Evolutionary conservation across 2,329 filamentous ascomycete genomes (phyloP).

Genomic region (Aureobasidium vineae): DNA sequence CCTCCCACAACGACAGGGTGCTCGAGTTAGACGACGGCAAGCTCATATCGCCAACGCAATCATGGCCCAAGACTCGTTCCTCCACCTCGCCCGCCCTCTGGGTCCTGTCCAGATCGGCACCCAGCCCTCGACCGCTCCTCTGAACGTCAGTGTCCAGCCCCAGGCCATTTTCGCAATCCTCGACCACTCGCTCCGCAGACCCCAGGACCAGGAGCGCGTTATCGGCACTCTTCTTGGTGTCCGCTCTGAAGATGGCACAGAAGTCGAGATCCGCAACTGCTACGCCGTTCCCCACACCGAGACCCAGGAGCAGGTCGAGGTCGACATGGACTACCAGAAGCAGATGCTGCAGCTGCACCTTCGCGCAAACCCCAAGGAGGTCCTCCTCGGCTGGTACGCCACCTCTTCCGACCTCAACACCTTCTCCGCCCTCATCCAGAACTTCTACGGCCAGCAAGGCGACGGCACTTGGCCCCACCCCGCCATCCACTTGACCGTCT

Average conservation of each 20-base stretch:
- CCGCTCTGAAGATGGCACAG: slow-evolving; percentile 92
- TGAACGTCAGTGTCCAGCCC: slow-evolving; percentile 92
- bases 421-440: slow-evolving; percentile 97
- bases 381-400: slow-evolving; percentile 97
- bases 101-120: slow-evolving; percentile 76
- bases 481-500: slow-evolving; percentile 95
- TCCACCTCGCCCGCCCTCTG: slow-evolving; percentile 90
- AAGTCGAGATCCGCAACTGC: slow-evolving; percentile 92
- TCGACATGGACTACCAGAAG: slow-evolving; percentile 99
- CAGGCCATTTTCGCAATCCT: slow-evolving; percentile 71
- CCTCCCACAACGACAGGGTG: slow-evolving; percentile 3
- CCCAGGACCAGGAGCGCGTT: slow-evolving; percentile 88
- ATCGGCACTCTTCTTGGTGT: slow-evolving; percentile 94
- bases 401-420: slow-evolving; percentile 96
- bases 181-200: slow-evolving; percentile 91
- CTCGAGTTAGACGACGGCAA: slow-evolving; percentile 24
- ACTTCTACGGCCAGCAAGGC: slow-evolving; percentile 97
- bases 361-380: slow-evolving; percentile 89
- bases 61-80: slow-evolving; percentile 87
- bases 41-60: slow-evolving; percentile 39
- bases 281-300: slow-evolving; percentile 99
- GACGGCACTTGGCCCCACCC: slow-evolving; percentile 97
- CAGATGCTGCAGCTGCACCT: slow-evolving; percentile 96
- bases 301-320: slow-evolving; percentile 97
- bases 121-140: slow-evolving; percentile 82